Percentiles rank a stretch among this genome's conserved stretches.
Evolutionary conservation across 2,329 filamentous ascomycete genomes (phyloP).

Genomic region (Lasiodiplodia sp.): DNA sequence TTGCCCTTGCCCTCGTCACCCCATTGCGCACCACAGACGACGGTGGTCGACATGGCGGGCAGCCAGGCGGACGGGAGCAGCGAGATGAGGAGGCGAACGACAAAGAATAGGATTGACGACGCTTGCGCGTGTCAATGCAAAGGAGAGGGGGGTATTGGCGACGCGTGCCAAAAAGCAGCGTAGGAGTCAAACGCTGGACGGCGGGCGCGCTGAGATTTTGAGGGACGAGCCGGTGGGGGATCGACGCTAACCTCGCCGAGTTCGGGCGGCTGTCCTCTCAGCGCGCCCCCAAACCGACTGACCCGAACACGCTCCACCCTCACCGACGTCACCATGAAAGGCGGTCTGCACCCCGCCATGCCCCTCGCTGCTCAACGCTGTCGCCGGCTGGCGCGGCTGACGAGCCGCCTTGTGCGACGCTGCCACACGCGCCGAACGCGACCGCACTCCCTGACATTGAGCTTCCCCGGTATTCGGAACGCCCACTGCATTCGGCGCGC

Average conservation of each 20-base stretch:
- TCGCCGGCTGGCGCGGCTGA: not conserved
- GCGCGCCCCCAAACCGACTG: not conserved
- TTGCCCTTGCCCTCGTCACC: conserved; percentile 68
- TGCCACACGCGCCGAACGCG: not conserved
- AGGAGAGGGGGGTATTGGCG: conserved; percentile 20
- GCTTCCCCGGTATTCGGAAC: conserved; percentile 1
- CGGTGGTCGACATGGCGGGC: conserved; percentile 57
- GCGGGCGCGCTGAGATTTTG: conserved; percentile 26
- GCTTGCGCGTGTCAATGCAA: conserved; percentile 7
- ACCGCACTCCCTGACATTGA: not conserved
- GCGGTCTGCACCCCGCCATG: conserved; percentile 13
- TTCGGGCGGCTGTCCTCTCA: conserved; percentile 1
- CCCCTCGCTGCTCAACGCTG: not conserved
- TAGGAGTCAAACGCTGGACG: conserved; percentile 26
- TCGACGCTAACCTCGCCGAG: conserved; percentile 13
- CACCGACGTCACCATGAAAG: conserved; percentile 10
- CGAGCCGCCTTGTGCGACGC: not conserved
- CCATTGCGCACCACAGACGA: conserved; percentile 68
- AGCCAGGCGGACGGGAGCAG: not conserved
- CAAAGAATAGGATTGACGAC: not conserved
- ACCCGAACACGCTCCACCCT: not conserved
- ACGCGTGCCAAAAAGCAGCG: conserved; percentile 30
- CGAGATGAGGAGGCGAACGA: not conserved
- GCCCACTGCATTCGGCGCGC: conserved; percentile 2
- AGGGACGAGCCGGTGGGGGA: conserved; percentile 22